A percentile compares a stretch with the other conserved stretches of the same genome.
Conservation (phyloP, 1,284 basidiomycete species). For the Sanguinoderma infundibulare region DNA sequence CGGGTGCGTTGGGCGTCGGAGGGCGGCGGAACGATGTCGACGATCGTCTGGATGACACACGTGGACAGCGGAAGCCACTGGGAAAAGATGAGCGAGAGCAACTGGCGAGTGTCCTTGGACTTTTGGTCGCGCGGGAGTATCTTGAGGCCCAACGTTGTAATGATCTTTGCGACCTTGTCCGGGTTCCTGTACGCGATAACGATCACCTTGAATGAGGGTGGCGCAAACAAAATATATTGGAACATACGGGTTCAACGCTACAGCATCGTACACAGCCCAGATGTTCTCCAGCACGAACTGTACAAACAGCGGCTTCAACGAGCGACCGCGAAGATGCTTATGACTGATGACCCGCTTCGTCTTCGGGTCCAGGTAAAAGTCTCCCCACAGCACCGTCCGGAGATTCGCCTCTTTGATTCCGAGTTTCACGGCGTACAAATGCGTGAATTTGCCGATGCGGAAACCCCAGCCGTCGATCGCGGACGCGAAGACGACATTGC, state of each 20-base stretch:
- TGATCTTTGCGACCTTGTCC: slow-evolving; percentile 91
- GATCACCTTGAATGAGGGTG: not conserved
- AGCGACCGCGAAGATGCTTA: slow-evolving; percentile 87
- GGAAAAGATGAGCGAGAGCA: slow-evolving; percentile 88
- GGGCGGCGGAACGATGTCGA: slow-evolving; percentile 93
- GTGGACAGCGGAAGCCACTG: slow-evolving; percentile 98
- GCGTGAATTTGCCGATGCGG: slow-evolving; percentile 91
- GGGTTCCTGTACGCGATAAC: slow-evolving; percentile 62
- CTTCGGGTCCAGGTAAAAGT: slow-evolving; percentile 97
- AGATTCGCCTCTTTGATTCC: slow-evolving; percentile 91
- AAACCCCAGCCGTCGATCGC: slow-evolving; percentile 99
- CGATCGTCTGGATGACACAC: slow-evolving; percentile 90
- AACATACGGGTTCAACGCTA: slow-evolving; percentile 85
- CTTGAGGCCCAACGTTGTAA: slow-evolving; percentile 82
- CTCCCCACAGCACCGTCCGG: slow-evolving; percentile 93
- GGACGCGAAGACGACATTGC: slow-evolving; percentile 97
- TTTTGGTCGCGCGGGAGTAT: slow-evolving; percentile 90
- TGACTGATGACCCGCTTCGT: slow-evolving; percentile 92
- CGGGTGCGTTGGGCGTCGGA: slow-evolving; percentile 81
- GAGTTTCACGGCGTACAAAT: slow-evolving; percentile 91
- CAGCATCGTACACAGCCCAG: slow-evolving; percentile 95
- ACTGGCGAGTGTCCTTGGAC: slow-evolving; percentile 86
- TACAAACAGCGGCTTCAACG: slow-evolving; percentile 96
- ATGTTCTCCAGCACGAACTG: slow-evolving; percentile 98
- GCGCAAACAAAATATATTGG: slow-evolving; percentile 11